Conservation (phyloP, 805 yeast genomes). For the Monosporozyma yasuniensis region DNA sequence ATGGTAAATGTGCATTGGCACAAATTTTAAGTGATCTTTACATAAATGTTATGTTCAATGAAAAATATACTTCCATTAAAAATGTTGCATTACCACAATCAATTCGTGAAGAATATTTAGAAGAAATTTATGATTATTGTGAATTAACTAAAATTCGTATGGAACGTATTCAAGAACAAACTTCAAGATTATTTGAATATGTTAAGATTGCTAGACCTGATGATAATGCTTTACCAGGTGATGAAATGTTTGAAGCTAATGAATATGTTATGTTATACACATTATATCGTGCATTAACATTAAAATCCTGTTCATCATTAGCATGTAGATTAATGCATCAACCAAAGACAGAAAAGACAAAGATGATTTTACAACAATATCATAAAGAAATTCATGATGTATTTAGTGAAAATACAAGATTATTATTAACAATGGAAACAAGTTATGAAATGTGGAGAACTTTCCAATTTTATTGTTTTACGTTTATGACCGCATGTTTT, state of each 20-base stretch:
- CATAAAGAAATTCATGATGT: slow-evolving; percentile 6
- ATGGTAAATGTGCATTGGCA: slow-evolving; percentile 15
- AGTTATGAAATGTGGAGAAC: slow-evolving; percentile 14
- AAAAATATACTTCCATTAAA: slow-evolving; percentile 21
- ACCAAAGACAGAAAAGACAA: slow-evolving; percentile 7
- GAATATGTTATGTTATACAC: slow-evolving; percentile 8
- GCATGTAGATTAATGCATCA: slow-evolving; percentile 9
- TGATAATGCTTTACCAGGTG: not conserved
- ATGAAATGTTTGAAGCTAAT: slow-evolving; percentile 7
- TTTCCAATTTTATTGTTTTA: slow-evolving; percentile 7
- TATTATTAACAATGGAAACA: slow-evolving; percentile 9
- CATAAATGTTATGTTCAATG: slow-evolving; percentile 17
- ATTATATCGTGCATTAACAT: slow-evolving; percentile 5
- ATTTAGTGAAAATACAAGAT: slow-evolving; percentile 10
- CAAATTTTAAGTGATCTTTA: slow-evolving; percentile 17
- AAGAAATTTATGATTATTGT: slow-evolving; percentile 16
- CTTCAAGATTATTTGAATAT: slow-evolving; percentile 12
- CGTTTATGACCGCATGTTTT: not conserved
- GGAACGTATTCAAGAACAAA: slow-evolving; percentile 14
- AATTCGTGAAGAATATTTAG: slow-evolving; percentile 11
- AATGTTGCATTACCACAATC: slow-evolving; percentile 18
- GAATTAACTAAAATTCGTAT: slow-evolving; percentile 8
- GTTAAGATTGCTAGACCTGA: not conserved
- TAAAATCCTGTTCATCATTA: slow-evolving; percentile 12
- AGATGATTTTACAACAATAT: slow-evolving; percentile 2